A percentile compares a stretch with the other conserved stretches of the same genome.
phyloP scores from a whole-genome alignment of 169 alveolate genomes.

The Plasmodium blacklocki region DNA sequence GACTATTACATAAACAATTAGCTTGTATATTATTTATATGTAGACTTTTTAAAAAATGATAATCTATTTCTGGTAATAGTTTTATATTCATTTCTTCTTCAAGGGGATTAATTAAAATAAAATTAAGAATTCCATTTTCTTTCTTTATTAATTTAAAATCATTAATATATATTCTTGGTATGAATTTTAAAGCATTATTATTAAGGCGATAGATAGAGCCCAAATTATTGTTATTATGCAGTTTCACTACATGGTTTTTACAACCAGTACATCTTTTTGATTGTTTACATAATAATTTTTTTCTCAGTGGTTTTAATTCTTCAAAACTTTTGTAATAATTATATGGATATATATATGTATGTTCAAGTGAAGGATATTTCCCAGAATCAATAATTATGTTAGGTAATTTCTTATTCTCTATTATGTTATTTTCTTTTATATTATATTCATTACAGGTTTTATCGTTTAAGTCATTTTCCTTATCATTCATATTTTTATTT shows the following conservation, averaged over 20 bases:
- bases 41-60: constrained; percentile 38
- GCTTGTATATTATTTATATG: constrained; percentile 20
- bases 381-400: constrained; percentile 17
- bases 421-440: not conserved
- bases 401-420: not conserved
- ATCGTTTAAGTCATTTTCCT: not conserved
- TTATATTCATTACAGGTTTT: not conserved
- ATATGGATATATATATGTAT: constrained; percentile 37
- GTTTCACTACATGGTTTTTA: constrained; percentile 44
- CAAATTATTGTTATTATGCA: constrained; percentile 38
- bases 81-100: constrained; percentile 69
- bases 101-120: constrained; percentile 55
- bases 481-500: constrained; percentile 5
- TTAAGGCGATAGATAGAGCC: constrained; percentile 17
- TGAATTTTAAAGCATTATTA: constrained; percentile 55
- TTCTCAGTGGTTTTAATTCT: constrained; percentile 42
- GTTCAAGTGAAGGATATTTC: constrained; percentile 36
- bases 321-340: constrained; percentile 51
- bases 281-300: constrained; percentile 20
- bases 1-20: constrained; percentile 27
- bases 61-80: constrained; percentile 41
- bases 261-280: constrained; percentile 53
- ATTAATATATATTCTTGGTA: constrained; percentile 61
- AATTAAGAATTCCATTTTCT: constrained; percentile 57
- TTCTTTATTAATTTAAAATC: constrained; percentile 51